These are phyloP conservation scores for Hyaloscypha hepaticicola DNA, from an alignment of 495 filamentous ascomycete genomes.

Conservation along the genomic window DNA sequence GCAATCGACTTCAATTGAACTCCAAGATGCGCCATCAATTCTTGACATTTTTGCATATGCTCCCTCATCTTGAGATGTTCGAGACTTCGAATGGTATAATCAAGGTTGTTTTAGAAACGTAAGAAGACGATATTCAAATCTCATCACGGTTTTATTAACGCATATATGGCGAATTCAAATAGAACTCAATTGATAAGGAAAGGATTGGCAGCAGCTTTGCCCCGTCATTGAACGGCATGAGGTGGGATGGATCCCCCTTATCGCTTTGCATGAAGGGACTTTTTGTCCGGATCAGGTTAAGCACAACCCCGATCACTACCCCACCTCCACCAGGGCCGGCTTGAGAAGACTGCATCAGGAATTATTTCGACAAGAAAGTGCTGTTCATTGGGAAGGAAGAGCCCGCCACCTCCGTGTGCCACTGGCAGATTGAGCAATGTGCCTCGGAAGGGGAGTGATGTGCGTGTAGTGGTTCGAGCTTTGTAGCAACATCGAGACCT, in stretches of 20 bases:
- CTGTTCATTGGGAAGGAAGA: not conserved
- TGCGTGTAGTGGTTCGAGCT: not conserved
- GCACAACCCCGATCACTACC: constrained; percentile 16
- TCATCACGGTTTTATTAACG: constrained; percentile 1
- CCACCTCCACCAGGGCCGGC: constrained; percentile 1
- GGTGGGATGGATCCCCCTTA: constrained; percentile 19
- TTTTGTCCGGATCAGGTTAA: constrained; percentile 30
- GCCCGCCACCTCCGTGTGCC: constrained; percentile 3
- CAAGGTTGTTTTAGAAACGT: not conserved
- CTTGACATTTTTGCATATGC: constrained; percentile 18
- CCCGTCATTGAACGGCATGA: constrained; percentile 15
- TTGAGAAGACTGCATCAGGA: constrained; percentile 21
- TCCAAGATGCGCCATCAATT: constrained; percentile 14
- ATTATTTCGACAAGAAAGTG: constrained; percentile 5
- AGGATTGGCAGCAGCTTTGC: constrained; percentile 21
- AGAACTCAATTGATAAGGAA: constrained; percentile 15
- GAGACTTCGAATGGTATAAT: not conserved
- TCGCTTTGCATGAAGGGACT: constrained; percentile 20
- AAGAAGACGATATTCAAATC: not conserved
- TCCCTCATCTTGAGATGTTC: constrained; percentile 7
- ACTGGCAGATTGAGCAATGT: constrained; percentile 3
- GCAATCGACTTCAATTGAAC: constrained; percentile 6
- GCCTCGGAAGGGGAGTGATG: not conserved
- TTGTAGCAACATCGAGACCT: not conserved
- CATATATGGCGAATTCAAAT: constrained; percentile 10